Evolutionary conservation across 148 eudicot genomes (phyloP).

Genomic region (Chenopodium formosanum): DNA sequence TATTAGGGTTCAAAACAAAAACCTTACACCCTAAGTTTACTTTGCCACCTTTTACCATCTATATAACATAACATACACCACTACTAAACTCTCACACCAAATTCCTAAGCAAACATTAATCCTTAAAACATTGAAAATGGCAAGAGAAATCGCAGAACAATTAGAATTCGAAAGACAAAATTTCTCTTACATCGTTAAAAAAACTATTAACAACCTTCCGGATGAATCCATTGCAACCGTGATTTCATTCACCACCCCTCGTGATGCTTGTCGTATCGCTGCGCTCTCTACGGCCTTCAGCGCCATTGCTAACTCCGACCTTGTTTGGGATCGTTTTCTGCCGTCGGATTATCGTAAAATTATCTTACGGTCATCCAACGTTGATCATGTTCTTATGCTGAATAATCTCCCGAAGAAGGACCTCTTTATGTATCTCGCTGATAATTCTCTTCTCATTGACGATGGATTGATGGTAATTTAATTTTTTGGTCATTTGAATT

Average conservation of each 20-base stretch:
- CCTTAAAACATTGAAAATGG: no score
- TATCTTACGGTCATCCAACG: slow-evolving; percentile 36
- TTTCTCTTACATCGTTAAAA: no score
- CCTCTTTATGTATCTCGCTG: slow-evolving; percentile 40
- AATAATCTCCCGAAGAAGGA: slow-evolving; percentile 38
- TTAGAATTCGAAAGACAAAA: no score
- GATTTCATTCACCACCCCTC: slow-evolving; percentile 33
- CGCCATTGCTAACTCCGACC: slow-evolving; percentile 44
- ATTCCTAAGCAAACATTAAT: no score
- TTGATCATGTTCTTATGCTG: neutral
- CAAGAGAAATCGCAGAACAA: no score
- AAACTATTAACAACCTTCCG: slow-evolving; percentile 24
- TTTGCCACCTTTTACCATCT: no score
- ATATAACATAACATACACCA: no score
- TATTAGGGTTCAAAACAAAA: no score
- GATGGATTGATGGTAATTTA: slow-evolving; percentile 43
- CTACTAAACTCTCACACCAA: no score
- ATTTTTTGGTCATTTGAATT: no score
- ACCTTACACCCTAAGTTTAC: no score
- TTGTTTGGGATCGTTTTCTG: slow-evolving; percentile 44
- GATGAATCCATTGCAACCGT: slow-evolving; percentile 42
- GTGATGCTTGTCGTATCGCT: slow-evolving; percentile 40
- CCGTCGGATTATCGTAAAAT: slow-evolving; percentile 47
- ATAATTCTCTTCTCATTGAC: slow-evolving; percentile 47
- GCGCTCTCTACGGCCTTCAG: slow-evolving; percentile 32